A percentile compares a stretch with the other conserved stretches of the same genome.
Evolutionary conservation across 106 monocot species (phyloP).

Genomic region (Xerophyta viscosa): DNA sequence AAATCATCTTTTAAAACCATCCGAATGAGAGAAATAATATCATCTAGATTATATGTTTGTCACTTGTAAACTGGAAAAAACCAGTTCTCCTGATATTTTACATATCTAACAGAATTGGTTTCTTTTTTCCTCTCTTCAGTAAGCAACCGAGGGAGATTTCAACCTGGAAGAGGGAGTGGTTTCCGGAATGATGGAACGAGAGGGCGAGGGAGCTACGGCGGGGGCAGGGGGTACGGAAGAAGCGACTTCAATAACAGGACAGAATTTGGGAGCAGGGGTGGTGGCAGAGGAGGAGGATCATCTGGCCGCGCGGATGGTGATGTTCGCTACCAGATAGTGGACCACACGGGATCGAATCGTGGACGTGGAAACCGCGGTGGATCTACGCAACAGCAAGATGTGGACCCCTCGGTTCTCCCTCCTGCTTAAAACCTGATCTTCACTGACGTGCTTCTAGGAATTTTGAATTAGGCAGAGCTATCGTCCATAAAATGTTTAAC

Average conservation of each 20-base stretch:
- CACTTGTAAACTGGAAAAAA: too few species aligned
- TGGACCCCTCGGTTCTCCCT: slow-evolving; percentile 10
- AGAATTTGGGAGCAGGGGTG: slow-evolving; percentile 39
- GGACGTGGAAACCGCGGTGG: slow-evolving; percentile 31
- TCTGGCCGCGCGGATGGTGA: slow-evolving; percentile 34
- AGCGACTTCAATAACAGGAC: slow-evolving; percentile 28
- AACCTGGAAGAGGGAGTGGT: slow-evolving; percentile 46
- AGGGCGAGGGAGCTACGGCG: slow-evolving; percentile 39
- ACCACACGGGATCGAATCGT: slow-evolving; percentile 19
- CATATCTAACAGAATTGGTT: too few species aligned
- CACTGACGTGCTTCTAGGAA: slow-evolving; percentile 1
- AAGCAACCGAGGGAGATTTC: slow-evolving; percentile 38
- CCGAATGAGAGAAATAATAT: too few species aligned
- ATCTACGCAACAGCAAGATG: neutral
- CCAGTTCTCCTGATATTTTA: too few species aligned
- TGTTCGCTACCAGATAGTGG: slow-evolving; percentile 46
- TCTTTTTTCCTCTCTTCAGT: slow-evolving; percentile 29
- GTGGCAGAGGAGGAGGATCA: slow-evolving; percentile 27
- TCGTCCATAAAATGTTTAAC: neutral
- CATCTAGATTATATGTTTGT: too few species aligned
- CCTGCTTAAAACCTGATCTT: slow-evolving; percentile 6
- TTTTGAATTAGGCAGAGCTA: neutral
- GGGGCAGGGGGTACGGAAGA: slow-evolving; percentile 59
- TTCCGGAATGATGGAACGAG: slow-evolving; percentile 47
- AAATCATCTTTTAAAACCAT: too few species aligned